Base-by-base conservation (phyloP, 805 yeast genomes). In the Wickerhamiella sergipiensis region DNA sequence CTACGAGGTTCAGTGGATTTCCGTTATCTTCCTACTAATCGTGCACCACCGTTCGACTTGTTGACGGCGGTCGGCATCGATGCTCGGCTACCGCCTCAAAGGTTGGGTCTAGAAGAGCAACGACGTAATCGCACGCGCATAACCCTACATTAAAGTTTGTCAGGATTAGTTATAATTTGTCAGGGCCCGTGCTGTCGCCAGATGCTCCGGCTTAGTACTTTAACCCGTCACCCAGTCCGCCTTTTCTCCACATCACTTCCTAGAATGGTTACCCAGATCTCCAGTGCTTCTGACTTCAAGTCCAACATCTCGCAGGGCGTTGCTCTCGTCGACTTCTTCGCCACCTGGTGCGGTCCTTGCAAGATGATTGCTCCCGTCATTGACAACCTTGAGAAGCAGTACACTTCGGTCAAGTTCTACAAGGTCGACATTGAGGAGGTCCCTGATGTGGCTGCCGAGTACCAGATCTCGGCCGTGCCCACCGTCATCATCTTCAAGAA, bases 301-400 rank as follows among this genome's bases (percentile, higher is more conserved):
- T 72, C 74, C 53, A 83, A 81, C 58, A 76, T 83, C 63, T 74
- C 73, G 62, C 78, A 77, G 59, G 85, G 83, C 61, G 75, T 87
- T 64, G 89, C 87, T 60, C 89, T 92, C 60, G 86, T 92, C 60
- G 97, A 92, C 74, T 92, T 90, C 75, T 89, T 79, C 66, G 97
- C 97, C 62, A 80, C 89, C 55, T 92, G 97, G 97, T 90, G 98
- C 71, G 97, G 97, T 61, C 97, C 98, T 55, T 90, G 98, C 77
- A 92, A 90, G 78, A 85, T 85, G 84, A 84, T 89, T 71, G 86
- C 96, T 53, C 97, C 97, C 64, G 73, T 86, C 72, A 72, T 90
- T 61, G 95, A 89, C 65, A 78, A 81, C 67, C 66, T 66, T 59
- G 61, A 68, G 57, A 66, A 65, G 46, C 71, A 73, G 63, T 81